Conservation (phyloP, 805 yeast genomes). For the Ogataea thermomethanolica region DNA sequence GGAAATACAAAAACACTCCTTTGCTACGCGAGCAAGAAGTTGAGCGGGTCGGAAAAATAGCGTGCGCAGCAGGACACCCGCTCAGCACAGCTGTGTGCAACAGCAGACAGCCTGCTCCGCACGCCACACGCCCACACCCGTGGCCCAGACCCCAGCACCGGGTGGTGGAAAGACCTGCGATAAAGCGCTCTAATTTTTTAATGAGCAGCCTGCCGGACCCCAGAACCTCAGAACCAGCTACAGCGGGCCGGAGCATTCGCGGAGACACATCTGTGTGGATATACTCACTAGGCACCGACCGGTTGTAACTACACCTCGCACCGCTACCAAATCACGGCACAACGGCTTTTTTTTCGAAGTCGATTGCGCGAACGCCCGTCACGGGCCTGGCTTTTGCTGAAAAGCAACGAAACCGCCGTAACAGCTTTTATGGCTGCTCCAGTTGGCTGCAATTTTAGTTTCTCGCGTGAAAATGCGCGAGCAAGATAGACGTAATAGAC, state of each 20-base stretch:
- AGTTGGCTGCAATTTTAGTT: too few relatives aligned
- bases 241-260: not conserved
- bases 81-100: too few relatives aligned
- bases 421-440: not conserved
- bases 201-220: not conserved
- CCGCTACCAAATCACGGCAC: constrained; percentile 10
- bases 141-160: too few relatives aligned
- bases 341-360: constrained; percentile 11
- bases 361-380: constrained; percentile 4
- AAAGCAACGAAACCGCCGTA: not conserved
- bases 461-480: too few relatives aligned
- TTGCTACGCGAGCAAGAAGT: constrained; percentile 4
- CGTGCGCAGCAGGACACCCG: not conserved
- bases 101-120: too few relatives aligned
- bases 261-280: not conserved
- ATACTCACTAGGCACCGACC: not conserved
- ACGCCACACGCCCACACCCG: too few relatives aligned
- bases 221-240: not conserved
- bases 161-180: not conserved
- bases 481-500: not conserved
- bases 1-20: constrained; percentile 17
- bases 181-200: not conserved
- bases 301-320: constrained; percentile 13
- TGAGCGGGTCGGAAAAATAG: not conserved
- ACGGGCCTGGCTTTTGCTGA: not conserved